A percentile compares a stretch with the other conserved stretches of the same genome.
Evolutionary conservation across 192 early-diverging fungal species (phyloP).

Genomic region (Gaertneriomyces sp.): DNA sequence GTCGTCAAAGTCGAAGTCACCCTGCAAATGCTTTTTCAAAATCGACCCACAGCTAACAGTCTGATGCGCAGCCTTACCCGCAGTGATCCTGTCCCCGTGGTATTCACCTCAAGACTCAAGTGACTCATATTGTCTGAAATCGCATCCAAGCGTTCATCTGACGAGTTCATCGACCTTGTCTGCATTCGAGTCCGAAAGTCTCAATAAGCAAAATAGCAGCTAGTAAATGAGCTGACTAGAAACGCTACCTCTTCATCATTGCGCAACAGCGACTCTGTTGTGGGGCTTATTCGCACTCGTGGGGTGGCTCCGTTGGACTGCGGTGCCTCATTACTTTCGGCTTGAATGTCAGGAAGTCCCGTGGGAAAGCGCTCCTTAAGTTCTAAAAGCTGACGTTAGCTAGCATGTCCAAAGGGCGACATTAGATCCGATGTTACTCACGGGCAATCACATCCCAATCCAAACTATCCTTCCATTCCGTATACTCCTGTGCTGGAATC

Average conservation of each 20-base stretch:
- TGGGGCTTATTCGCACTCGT: conserved; percentile 15
- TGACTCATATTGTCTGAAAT: conserved; percentile 63
- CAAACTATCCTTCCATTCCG: conserved; percentile 54
- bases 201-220: too few species aligned
- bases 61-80: conserved; percentile 38
- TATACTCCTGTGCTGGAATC: conserved; percentile 50
- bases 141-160: conserved; percentile 8
- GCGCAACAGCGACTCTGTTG: background rate
- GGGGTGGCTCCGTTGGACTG: conserved; percentile 4
- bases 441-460: conserved; percentile 55
- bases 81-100: conserved; percentile 72
- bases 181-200: background rate
- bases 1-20: conserved; percentile 59
- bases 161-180: conserved; percentile 1
- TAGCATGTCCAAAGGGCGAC: background rate
- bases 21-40: conserved; percentile 26
- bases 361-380: conserved; percentile 42
- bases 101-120: conserved; percentile 74
- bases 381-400: conserved; percentile 13
- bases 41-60: background rate
- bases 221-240: too few species aligned
- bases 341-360: conserved; percentile 29
- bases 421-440: conserved; percentile 5
- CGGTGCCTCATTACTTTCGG: conserved; percentile 2
- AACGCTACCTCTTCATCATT: conserved; percentile 21